phyloP scores from a whole-genome alignment of 1,139 yeast genomes.

The Protomyces gravidus region DNA sequence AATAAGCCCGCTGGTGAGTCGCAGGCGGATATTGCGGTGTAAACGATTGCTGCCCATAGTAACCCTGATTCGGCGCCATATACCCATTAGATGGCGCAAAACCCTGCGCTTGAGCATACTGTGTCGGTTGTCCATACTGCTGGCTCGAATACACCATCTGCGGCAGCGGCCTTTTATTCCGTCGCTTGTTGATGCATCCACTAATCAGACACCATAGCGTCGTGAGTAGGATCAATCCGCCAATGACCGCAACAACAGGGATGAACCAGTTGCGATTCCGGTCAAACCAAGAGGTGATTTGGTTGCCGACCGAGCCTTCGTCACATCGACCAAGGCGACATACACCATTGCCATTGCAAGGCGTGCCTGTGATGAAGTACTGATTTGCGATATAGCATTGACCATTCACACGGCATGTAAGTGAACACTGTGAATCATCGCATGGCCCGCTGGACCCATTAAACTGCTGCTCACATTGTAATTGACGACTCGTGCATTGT shows the following conservation, averaged over 20 bases:
- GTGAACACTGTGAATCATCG: constrained; percentile 39
- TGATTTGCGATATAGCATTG: constrained; percentile 39
- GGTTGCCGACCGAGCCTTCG: constrained; percentile 35
- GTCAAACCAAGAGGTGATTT: constrained; percentile 34
- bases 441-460: constrained; percentile 37
- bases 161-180: constrained; percentile 11
- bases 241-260: constrained; percentile 37
- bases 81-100: too few relatives aligned
- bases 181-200: constrained; percentile 1
- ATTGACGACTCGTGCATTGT: constrained; percentile 43
- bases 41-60: neutral
- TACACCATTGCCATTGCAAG: constrained; percentile 40
- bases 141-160: constrained; percentile 19
- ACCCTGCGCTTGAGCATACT: neutral
- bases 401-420: constrained; percentile 39
- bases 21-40: neutral
- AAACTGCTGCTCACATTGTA: constrained; percentile 36
- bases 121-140: constrained; percentile 2
- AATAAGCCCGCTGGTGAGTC: neutral
- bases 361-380: constrained; percentile 44
- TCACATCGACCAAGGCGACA: constrained; percentile 41
- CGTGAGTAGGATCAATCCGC: constrained; percentile 35
- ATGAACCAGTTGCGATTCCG: constrained; percentile 36
- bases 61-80: neutral
- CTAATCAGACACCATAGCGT: constrained; percentile 7